Conservation (phyloP, 768 basidiomycete species). For the Termitomyces bulborhizus region DNA sequence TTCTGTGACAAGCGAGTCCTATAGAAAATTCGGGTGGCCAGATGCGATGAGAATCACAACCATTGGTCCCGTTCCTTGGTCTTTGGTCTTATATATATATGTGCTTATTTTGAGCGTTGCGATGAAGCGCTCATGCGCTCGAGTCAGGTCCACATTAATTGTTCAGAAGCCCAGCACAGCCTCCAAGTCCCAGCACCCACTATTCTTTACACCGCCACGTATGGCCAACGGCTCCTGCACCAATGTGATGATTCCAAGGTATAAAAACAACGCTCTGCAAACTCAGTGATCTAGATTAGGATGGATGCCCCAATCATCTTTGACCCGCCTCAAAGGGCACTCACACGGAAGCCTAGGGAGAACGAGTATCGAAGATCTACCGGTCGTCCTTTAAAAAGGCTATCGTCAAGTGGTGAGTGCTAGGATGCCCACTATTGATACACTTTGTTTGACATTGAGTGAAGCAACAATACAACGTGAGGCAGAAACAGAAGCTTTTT, state of each 20-base stretch:
- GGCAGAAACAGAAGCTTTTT: conserved; percentile 52
- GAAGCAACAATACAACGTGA: conserved; percentile 63
- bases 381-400: conserved; percentile 26
- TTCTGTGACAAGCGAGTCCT: no score
- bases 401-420: conserved; percentile 55
- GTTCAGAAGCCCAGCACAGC: not conserved
- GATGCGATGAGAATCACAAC: not conserved
- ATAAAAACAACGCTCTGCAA: not conserved
- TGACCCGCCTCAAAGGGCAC: not conserved
- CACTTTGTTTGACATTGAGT: conserved; percentile 5
- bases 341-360: not conserved
- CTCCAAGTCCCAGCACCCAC: no score
- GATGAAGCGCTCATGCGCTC: not conserved
- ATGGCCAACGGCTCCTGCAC: not conserved
- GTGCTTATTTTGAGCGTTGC: not conserved
- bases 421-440: no score
- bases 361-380: not conserved
- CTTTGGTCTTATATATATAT: no score
- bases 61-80: not conserved
- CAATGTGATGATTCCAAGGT: not conserved
- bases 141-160: not conserved
- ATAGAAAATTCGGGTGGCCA: no score
- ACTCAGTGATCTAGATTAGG: not conserved
- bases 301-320: not conserved
- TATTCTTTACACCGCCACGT: not conserved